Evolutionary conservation across 139 green algal species (phyloP), one percentile per base, ranked within the genome.

Genomic region (Axilococcus clingmanii): DNA sequence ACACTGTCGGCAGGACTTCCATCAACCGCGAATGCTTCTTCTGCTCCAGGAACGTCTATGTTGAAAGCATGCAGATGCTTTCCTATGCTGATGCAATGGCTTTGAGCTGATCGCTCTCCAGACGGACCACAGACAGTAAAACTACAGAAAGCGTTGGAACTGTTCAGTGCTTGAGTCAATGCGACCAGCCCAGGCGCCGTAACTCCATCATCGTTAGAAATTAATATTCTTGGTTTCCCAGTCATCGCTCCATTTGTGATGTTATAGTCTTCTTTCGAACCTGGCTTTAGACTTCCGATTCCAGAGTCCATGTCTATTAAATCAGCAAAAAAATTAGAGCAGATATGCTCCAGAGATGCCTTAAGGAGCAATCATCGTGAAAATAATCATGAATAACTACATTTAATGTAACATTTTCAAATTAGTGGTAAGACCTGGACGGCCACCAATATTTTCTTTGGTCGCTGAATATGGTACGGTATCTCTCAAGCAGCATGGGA

Each of bases 181-280:
- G 69, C 71, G 4, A 46, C 36, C 2, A 87, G 44, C 11, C 81
- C 81, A 4, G 78, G 74, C 0, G 78, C 81, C 11, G 68, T 63
- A 12, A 89, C 81, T 8, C 81, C 81, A 35, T 89, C 81, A 43
- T 89, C 81, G 34, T 89, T 89, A 29, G 29, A 66, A 5, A 89
- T 46, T 0, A 89, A 54, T 0, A 89, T 48, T 14, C 63, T 60
- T 2, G 57, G 16, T 38, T n/a, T n/a, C n/a, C n/a, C n/a, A 48
- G 19, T 7, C 7, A 19, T 22, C 40, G 15, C 20, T 48, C 20
- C n/a, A 22, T 48, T 12, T 48, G 12, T 29, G 15, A n/a, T n/a
- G n/a, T n/a, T n/a, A n/a, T n/a, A n/a, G n/a, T n/a, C n/a, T n/a
- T n/a, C n/a, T n/a, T n/a, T n/a, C n/a, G n/a, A n/a, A n/a, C n/a